Base-by-base conservation (phyloP, 768 basidiomycete genomes). In the Russula olivacea region DNA sequence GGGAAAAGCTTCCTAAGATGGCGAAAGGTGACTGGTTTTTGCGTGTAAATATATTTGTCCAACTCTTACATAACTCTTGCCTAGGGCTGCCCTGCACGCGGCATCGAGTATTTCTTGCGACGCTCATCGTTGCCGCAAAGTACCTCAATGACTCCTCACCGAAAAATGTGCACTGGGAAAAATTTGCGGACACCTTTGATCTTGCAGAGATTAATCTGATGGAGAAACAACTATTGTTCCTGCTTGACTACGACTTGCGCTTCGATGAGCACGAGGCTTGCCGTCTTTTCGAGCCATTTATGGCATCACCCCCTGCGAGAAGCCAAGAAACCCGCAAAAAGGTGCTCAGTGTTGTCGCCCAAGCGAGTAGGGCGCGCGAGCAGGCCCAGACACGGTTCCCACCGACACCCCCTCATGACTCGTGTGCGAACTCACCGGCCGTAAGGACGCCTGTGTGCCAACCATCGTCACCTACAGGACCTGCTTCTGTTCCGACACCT, bases 111-210 rank as follows among this genome's bases (percentile, higher is more conserved):
- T 98, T 99, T 76, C 83, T 99, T 68, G 96, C 96, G 25, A 88
- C 91, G 1, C 87, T 99, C 69, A 98, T 99, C 74, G 89, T 93
- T 47, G 87, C 96, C 25, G 89, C 93, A 66, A 99, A 99, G 77
- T 98, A 98, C 75, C 85, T 98, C 71, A 97, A 99, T 75, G 93
- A 95, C 75, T 89, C 89, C n/a, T 88, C 89, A 50, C 92, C 92
- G 3, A 96, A 94, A 81, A 99, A 98, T 78, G 81, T 82, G 73
- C 91, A 97, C 78, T 99, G 96, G 96, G 83, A 87, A 60, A 76
- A 76, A 53, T 91, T 93, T 72, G 88, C 86, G 19, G 77, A 78
- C 48, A 76, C 90, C 66, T 95, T 92, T 77, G 85, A 89, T 71
- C 76, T 85, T 55, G 74, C 78, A 12, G 90, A 92, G 77, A 86